phyloP scores from a whole-genome alignment of 1,284 basidiomycete species.

The Vanrija pseudolonga region DNA sequence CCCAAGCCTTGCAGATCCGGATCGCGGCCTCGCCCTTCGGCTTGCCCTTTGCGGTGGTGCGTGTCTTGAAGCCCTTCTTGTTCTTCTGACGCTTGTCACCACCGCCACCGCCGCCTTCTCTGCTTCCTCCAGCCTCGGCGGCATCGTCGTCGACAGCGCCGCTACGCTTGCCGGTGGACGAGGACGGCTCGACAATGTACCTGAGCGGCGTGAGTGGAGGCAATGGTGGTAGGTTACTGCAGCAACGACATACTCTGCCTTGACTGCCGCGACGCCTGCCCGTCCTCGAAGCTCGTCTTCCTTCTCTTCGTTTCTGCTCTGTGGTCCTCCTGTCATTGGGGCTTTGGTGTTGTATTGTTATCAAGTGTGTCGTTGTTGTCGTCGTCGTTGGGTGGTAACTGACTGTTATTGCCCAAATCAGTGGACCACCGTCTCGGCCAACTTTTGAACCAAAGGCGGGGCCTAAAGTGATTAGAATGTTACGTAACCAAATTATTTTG shows the following conservation, averaged over 20 bases:
- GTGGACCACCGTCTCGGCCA: constrained; percentile 1
- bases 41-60: constrained; percentile 69
- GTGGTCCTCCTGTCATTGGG: neutral
- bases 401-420: neutral
- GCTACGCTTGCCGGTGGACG: constrained; percentile 10
- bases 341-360: too few species aligned
- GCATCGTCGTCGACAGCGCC: constrained; percentile 58
- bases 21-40: constrained; percentile 32
- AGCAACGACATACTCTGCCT: constrained; percentile 61
- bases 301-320: neutral
- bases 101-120: constrained; percentile 22
- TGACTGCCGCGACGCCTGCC: constrained; percentile 66
- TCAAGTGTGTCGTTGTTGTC: neutral
- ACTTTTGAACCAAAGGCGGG: constrained; percentile 6
- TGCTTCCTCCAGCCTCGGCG: constrained; percentile 55
- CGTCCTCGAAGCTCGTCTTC: constrained; percentile 8
- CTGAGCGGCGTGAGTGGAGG: constrained; percentile 25
- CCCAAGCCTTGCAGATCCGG: constrained; percentile 40
- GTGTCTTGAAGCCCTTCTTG: constrained; percentile 62
- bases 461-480: neutral
- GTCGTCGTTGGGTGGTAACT: neutral
- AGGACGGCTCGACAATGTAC: constrained; percentile 55
- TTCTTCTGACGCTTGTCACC: constrained; percentile 48
- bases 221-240: neutral
- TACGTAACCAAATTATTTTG: neutral